Conservation (phyloP, 768 basidiomycete genomes). For the Melanogaster broomeanus region DNA sequence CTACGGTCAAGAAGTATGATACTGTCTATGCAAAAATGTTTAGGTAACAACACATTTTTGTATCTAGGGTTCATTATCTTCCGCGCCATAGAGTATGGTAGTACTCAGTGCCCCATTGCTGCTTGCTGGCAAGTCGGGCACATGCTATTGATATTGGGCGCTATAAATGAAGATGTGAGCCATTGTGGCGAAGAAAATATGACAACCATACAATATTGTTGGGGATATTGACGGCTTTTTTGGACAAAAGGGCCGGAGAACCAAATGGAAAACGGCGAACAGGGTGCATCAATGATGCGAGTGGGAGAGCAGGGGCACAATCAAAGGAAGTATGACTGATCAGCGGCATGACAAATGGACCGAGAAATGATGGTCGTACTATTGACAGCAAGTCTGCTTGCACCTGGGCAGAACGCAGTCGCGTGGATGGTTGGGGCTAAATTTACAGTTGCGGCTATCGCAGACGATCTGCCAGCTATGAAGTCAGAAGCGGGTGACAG, state of each 20-base stretch:
- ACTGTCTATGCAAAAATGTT: constrained; percentile 25
- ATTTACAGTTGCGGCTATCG: constrained; percentile 47
- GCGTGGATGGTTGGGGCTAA: constrained; percentile 52
- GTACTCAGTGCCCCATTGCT: constrained; percentile 23
- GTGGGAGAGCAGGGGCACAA: background rate
- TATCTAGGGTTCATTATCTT: constrained; percentile 14
- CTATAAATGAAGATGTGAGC: constrained; percentile 23
- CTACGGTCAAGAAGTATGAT: constrained; percentile 28
- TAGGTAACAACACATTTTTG: constrained; percentile 12
- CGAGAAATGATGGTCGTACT: constrained; percentile 32
- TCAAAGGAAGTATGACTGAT: background rate
- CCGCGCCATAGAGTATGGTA: background rate
- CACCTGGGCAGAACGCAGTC: constrained; percentile 45
- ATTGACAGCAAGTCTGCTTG: constrained; percentile 48
- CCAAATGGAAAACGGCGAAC: background rate
- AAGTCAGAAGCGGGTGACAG: constrained; percentile 8
- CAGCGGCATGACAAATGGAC: background rate
- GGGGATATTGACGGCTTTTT: constrained; percentile 44
- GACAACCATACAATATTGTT: constrained; percentile 44
- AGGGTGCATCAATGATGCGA: background rate
- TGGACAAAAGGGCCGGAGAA: constrained; percentile 8
- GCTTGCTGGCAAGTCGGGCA: constrained; percentile 43
- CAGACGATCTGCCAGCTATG: constrained; percentile 45
- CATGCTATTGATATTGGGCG: constrained; percentile 41
- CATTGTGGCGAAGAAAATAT: background rate